Percentiles rank a stretch among this genome's conserved stretches.
Conservation (phyloP, 129 eudicot species). For the Centella asiatica region DNA sequence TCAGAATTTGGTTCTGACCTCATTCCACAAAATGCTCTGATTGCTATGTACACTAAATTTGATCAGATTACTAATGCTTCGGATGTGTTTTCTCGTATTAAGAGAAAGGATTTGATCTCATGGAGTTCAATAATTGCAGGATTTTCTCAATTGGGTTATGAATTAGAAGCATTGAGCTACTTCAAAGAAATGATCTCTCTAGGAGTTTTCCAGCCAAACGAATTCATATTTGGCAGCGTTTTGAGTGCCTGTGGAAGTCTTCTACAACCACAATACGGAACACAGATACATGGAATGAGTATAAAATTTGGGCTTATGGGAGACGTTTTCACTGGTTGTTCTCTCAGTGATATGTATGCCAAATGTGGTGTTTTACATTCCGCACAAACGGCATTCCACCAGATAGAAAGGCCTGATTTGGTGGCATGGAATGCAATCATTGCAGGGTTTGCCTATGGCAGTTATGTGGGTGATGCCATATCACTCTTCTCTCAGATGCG, state of each 20-base stretch:
- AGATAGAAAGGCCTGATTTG: conserved; percentile 35
- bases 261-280: conserved; percentile 26
- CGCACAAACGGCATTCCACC: conserved; percentile 26
- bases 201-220: conserved; percentile 30
- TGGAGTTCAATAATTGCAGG: conserved; percentile 47
- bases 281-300: conserved; percentile 36
- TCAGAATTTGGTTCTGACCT: conserved; percentile 25
- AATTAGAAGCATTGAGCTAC: conserved; percentile 22
- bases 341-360: conserved; percentile 47
- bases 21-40: conserved; percentile 37
- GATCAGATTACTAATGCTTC: conserved; percentile 22
- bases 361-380: conserved; percentile 30
- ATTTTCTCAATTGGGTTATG: conserved; percentile 34
- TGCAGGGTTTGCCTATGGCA: conserved; percentile 36
- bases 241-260: conserved; percentile 36
- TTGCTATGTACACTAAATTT: conserved; percentile 35
- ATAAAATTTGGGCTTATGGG: conserved; percentile 29
- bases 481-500: conserved; percentile 30
- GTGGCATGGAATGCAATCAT: conserved; percentile 46
- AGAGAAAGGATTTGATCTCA: conserved; percentile 33
- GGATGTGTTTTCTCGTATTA: conserved; percentile 21
- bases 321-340: conserved; percentile 26
- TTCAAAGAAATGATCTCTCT: conserved; percentile 28
- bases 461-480: conserved; percentile 30
- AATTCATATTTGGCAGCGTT: conserved; percentile 34